phyloP scores from a whole-genome alignment of 1,139 yeast species.

The Yamadazyma kanchanaburiensis region DNA sequence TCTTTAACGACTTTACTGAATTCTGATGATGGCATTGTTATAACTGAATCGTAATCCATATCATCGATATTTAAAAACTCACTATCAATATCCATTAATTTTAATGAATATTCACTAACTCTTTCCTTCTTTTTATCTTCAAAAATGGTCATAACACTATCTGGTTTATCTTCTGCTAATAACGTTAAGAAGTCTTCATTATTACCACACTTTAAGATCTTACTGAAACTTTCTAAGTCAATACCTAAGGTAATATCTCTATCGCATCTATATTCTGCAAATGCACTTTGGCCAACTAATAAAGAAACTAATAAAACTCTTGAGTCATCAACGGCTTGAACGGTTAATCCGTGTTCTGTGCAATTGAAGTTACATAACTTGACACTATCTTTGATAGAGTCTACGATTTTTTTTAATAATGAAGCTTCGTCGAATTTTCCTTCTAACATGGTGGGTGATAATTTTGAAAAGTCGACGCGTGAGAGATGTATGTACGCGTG shows the following conservation, averaged over 20 bases:
- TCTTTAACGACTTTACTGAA: slow-evolving; percentile 91
- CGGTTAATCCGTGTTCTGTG: slow-evolving; percentile 89
- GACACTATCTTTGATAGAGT: slow-evolving; percentile 90
- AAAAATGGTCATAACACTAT: slow-evolving; percentile 73
- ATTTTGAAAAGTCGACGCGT: slow-evolving; percentile 3
- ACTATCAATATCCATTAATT: slow-evolving; percentile 94
- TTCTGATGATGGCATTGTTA: slow-evolving; percentile 84
- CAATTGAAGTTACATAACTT: slow-evolving; percentile 95
- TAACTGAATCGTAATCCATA: slow-evolving; percentile 83
- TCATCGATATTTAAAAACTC: slow-evolving; percentile 94
- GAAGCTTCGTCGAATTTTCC: slow-evolving; percentile 95
- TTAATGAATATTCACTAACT: slow-evolving; percentile 87
- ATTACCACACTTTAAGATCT: slow-evolving; percentile 88
- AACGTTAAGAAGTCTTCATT: slow-evolving; percentile 85
- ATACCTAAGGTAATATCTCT: slow-evolving; percentile 90
- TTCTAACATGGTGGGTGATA: slow-evolving; percentile 68
- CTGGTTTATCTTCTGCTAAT: slow-evolving; percentile 91
- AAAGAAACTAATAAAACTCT: slow-evolving; percentile 90
- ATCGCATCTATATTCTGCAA: slow-evolving; percentile 92
- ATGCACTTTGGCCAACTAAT: slow-evolving; percentile 86
- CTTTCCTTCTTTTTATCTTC: slow-evolving; percentile 91
- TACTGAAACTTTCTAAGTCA: slow-evolving; percentile 80
- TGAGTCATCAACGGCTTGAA: slow-evolving; percentile 97
- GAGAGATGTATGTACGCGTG: too few relatives aligned
- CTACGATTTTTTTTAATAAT: slow-evolving; percentile 85